Evolutionary conservation across 352 stramenopile species (phyloP).

Genomic region (Phytophthora pluvialis): DNA sequence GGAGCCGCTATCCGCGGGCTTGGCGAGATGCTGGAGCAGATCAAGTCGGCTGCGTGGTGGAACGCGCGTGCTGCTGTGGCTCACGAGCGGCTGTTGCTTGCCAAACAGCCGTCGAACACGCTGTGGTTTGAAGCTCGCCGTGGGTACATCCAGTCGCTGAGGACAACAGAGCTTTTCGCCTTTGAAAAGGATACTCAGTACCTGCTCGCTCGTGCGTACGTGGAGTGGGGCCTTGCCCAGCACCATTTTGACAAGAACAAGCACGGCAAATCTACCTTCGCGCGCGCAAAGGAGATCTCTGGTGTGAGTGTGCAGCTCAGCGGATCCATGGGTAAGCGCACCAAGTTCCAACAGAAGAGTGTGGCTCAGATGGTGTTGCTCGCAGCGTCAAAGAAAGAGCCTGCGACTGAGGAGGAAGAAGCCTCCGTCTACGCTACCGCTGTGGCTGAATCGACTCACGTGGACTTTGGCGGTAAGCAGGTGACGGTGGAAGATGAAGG

Average conservation of each 20-base stretch:
- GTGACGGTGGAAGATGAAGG: slow-evolving; percentile 23
- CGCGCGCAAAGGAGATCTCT: slow-evolving; percentile 80
- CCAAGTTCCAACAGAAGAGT: slow-evolving; percentile 95
- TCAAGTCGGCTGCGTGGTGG: slow-evolving; percentile 73
- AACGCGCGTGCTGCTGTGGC: slow-evolving; percentile 75
- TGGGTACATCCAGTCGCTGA: slow-evolving; percentile 59
- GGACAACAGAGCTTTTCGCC: slow-evolving; percentile 43
- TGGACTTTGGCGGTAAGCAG: slow-evolving; percentile 72
- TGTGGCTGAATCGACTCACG: slow-evolving; percentile 63
- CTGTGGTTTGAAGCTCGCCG: slow-evolving; percentile 79
- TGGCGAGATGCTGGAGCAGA: slow-evolving; percentile 36
- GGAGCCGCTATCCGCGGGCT: slow-evolving; percentile 33
- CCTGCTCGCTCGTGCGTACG: slow-evolving; percentile 71
- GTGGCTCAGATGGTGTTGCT: slow-evolving; percentile 91
- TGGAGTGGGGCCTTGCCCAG: slow-evolving; percentile 95
- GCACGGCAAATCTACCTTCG: slow-evolving; percentile 91
- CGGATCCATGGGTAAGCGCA: slow-evolving; percentile 93
- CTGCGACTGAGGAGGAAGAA: slow-evolving; percentile 34
- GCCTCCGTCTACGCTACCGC: slow-evolving; percentile 63
- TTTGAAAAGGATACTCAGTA: slow-evolving; percentile 55
- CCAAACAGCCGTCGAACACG: slow-evolving; percentile 72
- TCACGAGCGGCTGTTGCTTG: slow-evolving; percentile 71
- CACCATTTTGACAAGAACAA: slow-evolving; percentile 93
- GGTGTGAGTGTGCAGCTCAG: slow-evolving; percentile 90
- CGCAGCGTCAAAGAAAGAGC: slow-evolving; percentile 64